Percentiles rank a stretch among this genome's conserved stretches.
Conservation (phyloP, 495 filamentous ascomycete species). For the Choiromyces venosus region DNA sequence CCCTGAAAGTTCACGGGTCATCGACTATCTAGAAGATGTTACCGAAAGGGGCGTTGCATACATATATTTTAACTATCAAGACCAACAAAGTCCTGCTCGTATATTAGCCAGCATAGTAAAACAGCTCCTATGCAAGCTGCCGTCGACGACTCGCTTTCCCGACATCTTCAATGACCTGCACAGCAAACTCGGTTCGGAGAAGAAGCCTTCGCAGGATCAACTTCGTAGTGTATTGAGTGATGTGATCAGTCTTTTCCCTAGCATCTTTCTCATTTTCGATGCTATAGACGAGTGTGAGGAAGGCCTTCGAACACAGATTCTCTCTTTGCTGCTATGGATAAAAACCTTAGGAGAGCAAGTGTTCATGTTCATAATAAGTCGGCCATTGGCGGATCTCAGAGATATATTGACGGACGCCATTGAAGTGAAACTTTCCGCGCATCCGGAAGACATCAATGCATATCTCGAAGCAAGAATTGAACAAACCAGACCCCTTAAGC, state of each 20-base stretch:
- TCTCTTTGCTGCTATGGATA: conserved; percentile 20
- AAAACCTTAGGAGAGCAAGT: not conserved
- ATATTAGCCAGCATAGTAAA: conserved; percentile 20
- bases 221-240: conserved; percentile 14
- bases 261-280: conserved; percentile 25
- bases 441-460: conserved; percentile 13
- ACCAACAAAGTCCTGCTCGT: conserved; percentile 17
- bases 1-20: conserved; percentile 10
- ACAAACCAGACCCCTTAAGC: not conserved
- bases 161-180: not conserved
- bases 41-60: conserved; percentile 17
- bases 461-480: conserved; percentile 19
- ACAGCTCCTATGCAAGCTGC: conserved; percentile 10
- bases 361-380: conserved; percentile 20
- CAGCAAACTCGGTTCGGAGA: not conserved
- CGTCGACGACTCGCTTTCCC: not conserved
- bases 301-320: conserved; percentile 10
- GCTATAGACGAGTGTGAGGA: conserved; percentile 27
- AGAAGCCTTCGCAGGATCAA: conserved; percentile 5
- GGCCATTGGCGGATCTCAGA: conserved; percentile 19
- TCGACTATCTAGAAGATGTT: conserved; percentile 17
- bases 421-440: conserved; percentile 16
- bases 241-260: conserved; percentile 7
- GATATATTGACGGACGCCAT: not conserved
- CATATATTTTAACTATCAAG: conserved; percentile 32